phyloP scores from a whole-genome alignment of 768 basidiomycete species.

The Harrya chromipes region DNA sequence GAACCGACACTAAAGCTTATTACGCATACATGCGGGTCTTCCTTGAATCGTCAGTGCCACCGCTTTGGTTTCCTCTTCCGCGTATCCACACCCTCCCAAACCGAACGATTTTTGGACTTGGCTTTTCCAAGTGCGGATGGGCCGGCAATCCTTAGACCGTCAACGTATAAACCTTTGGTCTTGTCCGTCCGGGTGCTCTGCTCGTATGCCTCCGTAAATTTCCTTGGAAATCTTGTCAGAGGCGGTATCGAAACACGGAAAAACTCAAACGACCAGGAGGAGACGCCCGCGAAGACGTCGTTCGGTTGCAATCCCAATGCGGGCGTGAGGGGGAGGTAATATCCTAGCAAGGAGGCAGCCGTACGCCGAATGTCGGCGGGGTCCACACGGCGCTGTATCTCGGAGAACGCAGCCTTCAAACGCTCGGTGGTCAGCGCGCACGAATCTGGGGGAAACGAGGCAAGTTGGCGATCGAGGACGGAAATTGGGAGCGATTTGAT shows the following conservation, averaged over 20 bases:
- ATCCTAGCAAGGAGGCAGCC: constrained; percentile 68
- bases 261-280: constrained; percentile 50
- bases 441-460: constrained; percentile 9
- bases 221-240: constrained; percentile 19
- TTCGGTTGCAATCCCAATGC: constrained; percentile 45
- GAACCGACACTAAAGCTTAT: no score
- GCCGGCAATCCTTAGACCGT: constrained; percentile 14
- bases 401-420: constrained; percentile 24
- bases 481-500: constrained; percentile 52
- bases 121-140: constrained; percentile 18
- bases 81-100: constrained; percentile 21
- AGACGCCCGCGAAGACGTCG: constrained; percentile 52
- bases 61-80: constrained; percentile 14
- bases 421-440: constrained; percentile 21
- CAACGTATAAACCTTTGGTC: constrained; percentile 24
- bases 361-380: constrained; percentile 53
- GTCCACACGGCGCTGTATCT: constrained; percentile 40
- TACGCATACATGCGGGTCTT: no score
- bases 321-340: constrained; percentile 53
- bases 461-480: constrained; percentile 10
- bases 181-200: constrained; percentile 2
- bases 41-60: constrained; percentile 6
- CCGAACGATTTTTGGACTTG: constrained; percentile 23
- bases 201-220: constrained; percentile 22
- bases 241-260: constrained; percentile 20